Base-by-base conservation (phyloP, 1,139 yeast genomes). In the Nakaseomyces bracarensis region DNA sequence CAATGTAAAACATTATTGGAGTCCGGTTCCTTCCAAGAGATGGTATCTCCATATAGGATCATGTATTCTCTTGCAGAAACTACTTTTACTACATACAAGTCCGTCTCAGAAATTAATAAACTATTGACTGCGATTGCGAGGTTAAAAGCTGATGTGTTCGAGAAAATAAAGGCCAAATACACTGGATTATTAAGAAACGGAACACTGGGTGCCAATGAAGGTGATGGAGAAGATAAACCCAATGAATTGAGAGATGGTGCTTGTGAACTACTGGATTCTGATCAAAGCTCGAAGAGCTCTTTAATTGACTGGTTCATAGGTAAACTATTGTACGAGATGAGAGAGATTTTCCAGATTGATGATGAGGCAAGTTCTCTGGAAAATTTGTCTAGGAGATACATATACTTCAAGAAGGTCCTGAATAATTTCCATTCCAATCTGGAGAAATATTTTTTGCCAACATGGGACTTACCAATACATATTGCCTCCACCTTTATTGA, bases 281-380 rank as follows among this genome's bases (percentile, higher is more conserved):
- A 84, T 23, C 60, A 66, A 2, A 71, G 76, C 38, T 73, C 79
- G 47, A 77, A 76, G 48, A 77, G 74, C 40, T 75, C 80, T 52
- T 66, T 89, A 34, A 65, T 79, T 14, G 74, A 73, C 40, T 85
- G 95, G 93, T 85, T 82, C 61, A 75, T 84, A 47, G 76, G 75
- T 48, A 69, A 71, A 33, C 80, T 82, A 49, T 69, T 91, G 43
- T 74, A 74, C 50, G 97, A 89, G 55, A 78, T 91, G 44, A 73
- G 74, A 34, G 68, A 75, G 19, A 85, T 91, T 11, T 91, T 91
- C 63, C 74, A 77, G 43, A 71, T 78, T 22, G 70, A 77, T 15
- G 96, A 87, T 52, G 98, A 89, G 62, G 97, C 98, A 0, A 96
- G 96, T 1, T 82, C 95, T 1, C 66, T 91, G 47, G 98, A 91